phyloP scores from a whole-genome alignment of 2,329 filamentous ascomycete species.

The Verticillium nonalfalfae region DNA sequence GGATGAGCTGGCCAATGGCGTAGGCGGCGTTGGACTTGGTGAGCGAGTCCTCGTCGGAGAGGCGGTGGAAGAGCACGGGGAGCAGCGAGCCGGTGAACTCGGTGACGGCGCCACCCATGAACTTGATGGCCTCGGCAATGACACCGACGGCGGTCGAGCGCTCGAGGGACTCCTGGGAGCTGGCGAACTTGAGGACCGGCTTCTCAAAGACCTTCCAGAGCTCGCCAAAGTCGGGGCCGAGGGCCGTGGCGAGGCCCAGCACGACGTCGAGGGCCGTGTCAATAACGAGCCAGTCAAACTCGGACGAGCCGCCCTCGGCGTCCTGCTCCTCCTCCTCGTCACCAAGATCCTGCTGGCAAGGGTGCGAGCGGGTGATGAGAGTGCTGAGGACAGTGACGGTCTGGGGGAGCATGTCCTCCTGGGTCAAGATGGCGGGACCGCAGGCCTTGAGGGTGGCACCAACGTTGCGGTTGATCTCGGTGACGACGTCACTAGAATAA shows the following conservation, averaged over 20 bases:
- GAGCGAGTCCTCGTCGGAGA: conserved; percentile 84
- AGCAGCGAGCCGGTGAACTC: conserved; percentile 73
- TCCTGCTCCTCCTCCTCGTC: conserved; percentile 72
- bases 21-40: conserved; percentile 95
- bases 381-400: conserved; percentile 68
- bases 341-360: conserved; percentile 85
- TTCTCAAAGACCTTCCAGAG: conserved; percentile 97
- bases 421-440: conserved; percentile 76
- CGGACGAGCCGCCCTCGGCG: conserved; percentile 72
- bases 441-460: conserved; percentile 86
- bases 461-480: conserved; percentile 91
- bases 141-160: conserved; percentile 86
- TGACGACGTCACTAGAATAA: conserved; percentile 67
- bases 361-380: conserved; percentile 84
- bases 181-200: conserved; percentile 80
- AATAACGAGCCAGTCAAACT: conserved; percentile 96
- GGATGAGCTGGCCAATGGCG: conserved; percentile 77
- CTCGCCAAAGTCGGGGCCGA: conserved; percentile 76
- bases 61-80: conserved; percentile 75
- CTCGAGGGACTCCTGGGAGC: conserved; percentile 79
- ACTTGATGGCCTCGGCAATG: conserved; percentile 82
- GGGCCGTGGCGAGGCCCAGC: conserved; percentile 73
- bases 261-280: conserved; percentile 92
- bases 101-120: conserved; percentile 76
- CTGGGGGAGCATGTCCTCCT: conserved; percentile 67